Percentiles rank a stretch among this genome's conserved stretches.
Conservation (phyloP, 495 filamentous ascomycete genomes). For the Penicillium tannophilum region DNA sequence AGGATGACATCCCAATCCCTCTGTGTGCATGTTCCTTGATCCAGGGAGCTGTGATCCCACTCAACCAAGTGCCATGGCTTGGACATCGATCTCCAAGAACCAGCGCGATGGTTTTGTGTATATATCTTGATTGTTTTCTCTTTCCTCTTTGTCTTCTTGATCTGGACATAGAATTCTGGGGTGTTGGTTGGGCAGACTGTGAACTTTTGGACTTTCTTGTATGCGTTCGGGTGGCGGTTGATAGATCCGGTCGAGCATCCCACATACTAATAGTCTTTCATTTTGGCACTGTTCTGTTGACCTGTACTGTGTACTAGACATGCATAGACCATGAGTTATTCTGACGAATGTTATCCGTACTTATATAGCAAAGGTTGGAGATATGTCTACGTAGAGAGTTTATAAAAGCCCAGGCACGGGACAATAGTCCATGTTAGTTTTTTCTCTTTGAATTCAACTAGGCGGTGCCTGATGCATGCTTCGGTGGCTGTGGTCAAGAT, state of each 20-base stretch:
- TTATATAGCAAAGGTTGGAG: too few relatives aligned
- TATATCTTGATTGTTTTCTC: slow-evolving; percentile 16
- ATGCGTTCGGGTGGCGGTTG: slow-evolving; percentile 8
- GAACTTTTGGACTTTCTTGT: not conserved
- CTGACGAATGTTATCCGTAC: not conserved
- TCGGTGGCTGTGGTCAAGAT: too few relatives aligned
- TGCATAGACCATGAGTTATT: not conserved
- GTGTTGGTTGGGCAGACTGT: slow-evolving; percentile 2
- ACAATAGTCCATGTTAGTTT: too few relatives aligned
- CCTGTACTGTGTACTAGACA: not conserved
- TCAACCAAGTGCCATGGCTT: slow-evolving; percentile 8
- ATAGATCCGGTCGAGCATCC: slow-evolving; percentile 18
- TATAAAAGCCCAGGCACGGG: too few relatives aligned
- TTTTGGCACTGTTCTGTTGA: not conserved
- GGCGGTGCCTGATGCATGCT: too few relatives aligned
- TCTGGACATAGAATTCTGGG: slow-evolving; percentile 22
- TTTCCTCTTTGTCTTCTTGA: slow-evolving; percentile 4
- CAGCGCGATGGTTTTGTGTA: slow-evolving; percentile 14
- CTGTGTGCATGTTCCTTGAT: slow-evolving; percentile 1
- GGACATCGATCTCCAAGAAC: slow-evolving; percentile 1
- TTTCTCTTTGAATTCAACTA: too few relatives aligned
- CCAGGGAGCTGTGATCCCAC: slow-evolving; percentile 2
- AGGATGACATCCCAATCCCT: not conserved
- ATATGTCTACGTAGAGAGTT: too few relatives aligned
- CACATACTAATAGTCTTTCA: slow-evolving; percentile 19